Evolutionary conservation across 2,329 filamentous ascomycete genomes (phyloP).

Genomic region (Sclerotiophoma versabilis): DNA sequence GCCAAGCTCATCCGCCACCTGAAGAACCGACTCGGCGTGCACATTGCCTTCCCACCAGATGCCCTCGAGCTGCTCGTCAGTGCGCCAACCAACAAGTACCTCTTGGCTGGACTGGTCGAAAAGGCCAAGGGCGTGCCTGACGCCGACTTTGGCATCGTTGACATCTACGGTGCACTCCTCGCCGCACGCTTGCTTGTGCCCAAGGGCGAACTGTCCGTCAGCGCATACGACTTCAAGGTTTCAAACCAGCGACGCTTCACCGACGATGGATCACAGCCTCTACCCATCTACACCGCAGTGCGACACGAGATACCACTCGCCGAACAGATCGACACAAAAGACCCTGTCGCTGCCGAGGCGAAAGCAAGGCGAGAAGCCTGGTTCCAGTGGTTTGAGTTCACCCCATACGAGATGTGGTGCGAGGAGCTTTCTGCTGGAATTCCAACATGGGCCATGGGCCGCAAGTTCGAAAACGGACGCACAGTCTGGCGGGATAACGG

Average conservation of each 20-base stretch:
- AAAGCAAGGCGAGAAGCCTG: slow-evolving; percentile 72
- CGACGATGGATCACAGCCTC: slow-evolving; percentile 77
- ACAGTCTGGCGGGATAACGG: slow-evolving; percentile 69
- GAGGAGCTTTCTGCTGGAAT: slow-evolving; percentile 92
- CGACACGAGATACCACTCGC: slow-evolving; percentile 88
- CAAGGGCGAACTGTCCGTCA: slow-evolving; percentile 79
- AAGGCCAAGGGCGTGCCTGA: slow-evolving; percentile 84
- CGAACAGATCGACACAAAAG: slow-evolving; percentile 51
- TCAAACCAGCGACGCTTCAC: slow-evolving; percentile 84
- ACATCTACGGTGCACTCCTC: slow-evolving; percentile 87
- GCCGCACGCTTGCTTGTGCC: slow-evolving; percentile 86
- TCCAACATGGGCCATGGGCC: slow-evolving; percentile 90
- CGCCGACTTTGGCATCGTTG: slow-evolving; percentile 87
- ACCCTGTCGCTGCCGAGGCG: slow-evolving; percentile 49
- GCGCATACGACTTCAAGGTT: slow-evolving; percentile 83
- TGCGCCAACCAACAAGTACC: slow-evolving; percentile 89
- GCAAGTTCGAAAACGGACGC: slow-evolving; percentile 76
- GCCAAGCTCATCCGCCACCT: slow-evolving; percentile 79
- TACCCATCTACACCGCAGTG: slow-evolving; percentile 96
- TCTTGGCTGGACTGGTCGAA: slow-evolving; percentile 87
- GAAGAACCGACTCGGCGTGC: slow-evolving; percentile 81
- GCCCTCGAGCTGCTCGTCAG: slow-evolving; percentile 83
- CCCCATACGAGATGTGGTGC: slow-evolving; percentile 93
- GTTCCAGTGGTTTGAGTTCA: slow-evolving; percentile 97
- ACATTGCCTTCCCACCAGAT: slow-evolving; percentile 90